Percentiles rank a stretch among this genome's conserved stretches.
Conservation (phyloP, 768 basidiomycete species). For the Tylopilus rubrobrunneus region DNA sequence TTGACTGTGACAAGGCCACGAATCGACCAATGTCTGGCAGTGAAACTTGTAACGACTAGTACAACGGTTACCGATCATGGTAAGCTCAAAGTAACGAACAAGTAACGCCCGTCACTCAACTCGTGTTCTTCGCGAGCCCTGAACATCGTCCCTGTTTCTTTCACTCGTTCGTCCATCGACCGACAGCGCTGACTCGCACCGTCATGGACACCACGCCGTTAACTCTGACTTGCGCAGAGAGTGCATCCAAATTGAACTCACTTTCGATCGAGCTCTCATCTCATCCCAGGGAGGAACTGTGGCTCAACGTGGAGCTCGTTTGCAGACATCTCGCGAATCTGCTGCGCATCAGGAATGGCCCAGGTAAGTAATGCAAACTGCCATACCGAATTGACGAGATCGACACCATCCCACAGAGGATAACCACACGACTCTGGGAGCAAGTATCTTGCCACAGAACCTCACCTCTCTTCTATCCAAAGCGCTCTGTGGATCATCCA, state of each 20-base stretch:
- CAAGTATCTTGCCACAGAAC: conserved; percentile 59
- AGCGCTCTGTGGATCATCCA: conserved; percentile 47
- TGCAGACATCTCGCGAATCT: conserved; percentile 60
- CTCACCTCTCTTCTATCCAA: conserved; percentile 57
- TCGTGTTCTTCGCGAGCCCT: background rate
- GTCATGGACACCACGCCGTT: conserved; percentile 18
- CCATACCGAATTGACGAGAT: conserved; percentile 1
- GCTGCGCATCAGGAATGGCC: conserved; percentile 52
- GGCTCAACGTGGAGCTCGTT: conserved; percentile 49
- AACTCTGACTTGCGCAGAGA: conserved; percentile 22
- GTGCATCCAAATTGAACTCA: conserved; percentile 31
- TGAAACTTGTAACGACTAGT: background rate
- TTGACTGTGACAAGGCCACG: too few species aligned
- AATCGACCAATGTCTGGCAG: too few species aligned
- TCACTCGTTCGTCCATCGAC: background rate
- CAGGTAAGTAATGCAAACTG: conserved; percentile 36
- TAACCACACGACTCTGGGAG: conserved; percentile 66
- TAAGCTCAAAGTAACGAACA: background rate
- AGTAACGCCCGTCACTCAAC: background rate
- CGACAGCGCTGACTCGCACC: background rate
- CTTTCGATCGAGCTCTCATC: conserved; percentile 33
- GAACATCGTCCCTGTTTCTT: background rate
- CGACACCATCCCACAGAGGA: conserved; percentile 47
- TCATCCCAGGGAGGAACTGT: conserved; percentile 33
- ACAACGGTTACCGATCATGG: conserved; percentile 3